Evolutionary conservation across 306 rosid species (phyloP).

Genomic region (Arachis stenosperma): DNA sequence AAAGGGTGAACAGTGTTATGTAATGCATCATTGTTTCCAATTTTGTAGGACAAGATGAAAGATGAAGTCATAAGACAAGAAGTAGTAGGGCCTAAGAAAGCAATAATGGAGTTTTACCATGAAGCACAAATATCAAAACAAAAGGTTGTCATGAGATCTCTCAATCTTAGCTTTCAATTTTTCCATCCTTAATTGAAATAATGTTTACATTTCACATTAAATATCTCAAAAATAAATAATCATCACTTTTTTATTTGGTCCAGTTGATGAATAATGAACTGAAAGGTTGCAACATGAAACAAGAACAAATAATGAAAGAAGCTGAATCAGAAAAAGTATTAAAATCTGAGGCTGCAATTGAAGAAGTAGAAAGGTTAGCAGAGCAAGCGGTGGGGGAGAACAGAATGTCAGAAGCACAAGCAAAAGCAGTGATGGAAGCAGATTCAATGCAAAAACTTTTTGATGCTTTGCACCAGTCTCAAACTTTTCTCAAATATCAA

Average conservation of each 20-base stretch:
- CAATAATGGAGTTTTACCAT: constrained; percentile 39
- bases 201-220: too few species aligned
- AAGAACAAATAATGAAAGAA: constrained; percentile 37
- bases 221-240: not conserved
- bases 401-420: constrained; percentile 26
- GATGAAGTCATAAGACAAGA: constrained; percentile 41
- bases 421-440: constrained; percentile 24
- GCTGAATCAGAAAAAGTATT: constrained; percentile 29
- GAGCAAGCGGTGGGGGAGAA: constrained; percentile 34
- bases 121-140: constrained; percentile 36
- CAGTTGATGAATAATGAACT: constrained; percentile 27
- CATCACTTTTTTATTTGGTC: not conserved
- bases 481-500: constrained; percentile 34
- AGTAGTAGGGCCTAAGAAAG: constrained; percentile 38
- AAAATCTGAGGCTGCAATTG: constrained; percentile 25
- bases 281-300: constrained; percentile 36
- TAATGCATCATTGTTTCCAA: not conserved
- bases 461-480: constrained; percentile 37
- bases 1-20: not conserved
- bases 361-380: constrained; percentile 32
- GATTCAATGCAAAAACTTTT: constrained; percentile 13
- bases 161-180: not conserved
- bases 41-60: constrained; percentile 40
- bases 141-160: constrained; percentile 32
- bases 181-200: not conserved